Base-by-base conservation (phyloP, 2,329 filamentous ascomycete species). In the Fusarium verrucosum region DNA sequence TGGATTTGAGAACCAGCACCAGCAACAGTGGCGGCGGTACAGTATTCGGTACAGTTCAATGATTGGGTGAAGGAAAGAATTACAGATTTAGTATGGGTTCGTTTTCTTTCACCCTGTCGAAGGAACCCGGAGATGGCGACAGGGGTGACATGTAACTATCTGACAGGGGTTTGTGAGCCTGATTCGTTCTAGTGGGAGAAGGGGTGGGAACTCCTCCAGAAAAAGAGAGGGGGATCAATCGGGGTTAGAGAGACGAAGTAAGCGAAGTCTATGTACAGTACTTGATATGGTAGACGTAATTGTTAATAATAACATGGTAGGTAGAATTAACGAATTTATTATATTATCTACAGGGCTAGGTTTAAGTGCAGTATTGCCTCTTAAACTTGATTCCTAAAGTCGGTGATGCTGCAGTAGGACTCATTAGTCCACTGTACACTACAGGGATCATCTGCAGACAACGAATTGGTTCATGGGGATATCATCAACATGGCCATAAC, bases 1-100 rank as follows among this genome's bases (percentile, higher is more conserved):
- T 62, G 45, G 58, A 51, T 43, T 33, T 35, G 40, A 42, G 43
- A 25, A 49, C n/a, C n/a, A n/a, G n/a, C n/a, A n/a, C n/a, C n/a
- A n/a, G 17, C 28, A 62, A 47, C 58, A 63, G 58, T 62, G 52
- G 46, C 58, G 58, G 58, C 33, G 41, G 41, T 47, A 59, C 51
- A 53, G 45, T 53, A 53, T 58, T 63, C 62, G 46, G 60, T 33
- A 57, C 41, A 55, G 41, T 49, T 49, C 17, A 28, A 22, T 23
- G n/a, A n/a, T n/a, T n/a, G 14, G 45, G 14, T 49, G 45, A 41
- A 49, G 28, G 45, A 49, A 49, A 49, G 41, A n/a, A 49, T 26
- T 17, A 14, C 17, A n/a, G 2, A 32, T n/a, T 32, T 32, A 32
- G 30, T n/a, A 32, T 32, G 30, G 30, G 16, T 14, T 32, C 7